Percentiles rank a stretch among this genome's conserved stretches.
These are phyloP conservation scores for Suillus placidus DNA, from an alignment of 768 basidiomycete genomes.

Conservation along the genomic window DNA sequence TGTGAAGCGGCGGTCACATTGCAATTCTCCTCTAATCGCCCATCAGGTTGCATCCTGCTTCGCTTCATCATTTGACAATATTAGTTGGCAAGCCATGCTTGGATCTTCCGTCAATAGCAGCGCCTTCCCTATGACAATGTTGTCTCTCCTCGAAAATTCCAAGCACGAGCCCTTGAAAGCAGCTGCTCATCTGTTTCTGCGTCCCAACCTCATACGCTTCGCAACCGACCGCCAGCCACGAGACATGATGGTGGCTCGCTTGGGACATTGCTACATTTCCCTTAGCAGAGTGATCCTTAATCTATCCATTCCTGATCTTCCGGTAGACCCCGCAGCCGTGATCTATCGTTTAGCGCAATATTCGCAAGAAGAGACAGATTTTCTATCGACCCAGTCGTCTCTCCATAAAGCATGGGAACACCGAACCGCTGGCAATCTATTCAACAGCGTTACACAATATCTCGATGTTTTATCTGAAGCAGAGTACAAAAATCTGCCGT, in stretches of 20 bases:
- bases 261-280: conserved; percentile 61
- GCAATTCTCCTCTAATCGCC: conserved; percentile 12
- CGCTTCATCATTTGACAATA: conserved; percentile 39
- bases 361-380: conserved; percentile 42
- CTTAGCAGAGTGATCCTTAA: conserved; percentile 62
- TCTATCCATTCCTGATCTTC: conserved; percentile 79
- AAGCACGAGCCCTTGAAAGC: conserved; percentile 38
- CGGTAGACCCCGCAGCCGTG: conserved; percentile 83
- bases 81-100: conserved; percentile 20
- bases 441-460: conserved; percentile 50
- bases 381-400: conserved; percentile 49
- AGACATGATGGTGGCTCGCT: conserved; percentile 31
- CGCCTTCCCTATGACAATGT: conserved; percentile 25
- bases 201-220: conserved; percentile 21
- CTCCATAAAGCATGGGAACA: conserved; percentile 60
- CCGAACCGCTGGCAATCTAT: conserved; percentile 55
- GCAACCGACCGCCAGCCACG: conserved; percentile 17
- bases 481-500: conserved; percentile 30
- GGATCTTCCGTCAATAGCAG: conserved; percentile 9
- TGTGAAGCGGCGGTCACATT: conserved; percentile 17
- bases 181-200: conserved; percentile 34
- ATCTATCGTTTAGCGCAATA: conserved; percentile 50
- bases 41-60: conserved; percentile 50
- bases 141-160: conserved; percentile 37
- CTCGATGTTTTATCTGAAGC: conserved; percentile 42